phyloP scores from a whole-genome alignment of 2,329 filamentous ascomycete genomes.

The Aspergillus latus region DNA sequence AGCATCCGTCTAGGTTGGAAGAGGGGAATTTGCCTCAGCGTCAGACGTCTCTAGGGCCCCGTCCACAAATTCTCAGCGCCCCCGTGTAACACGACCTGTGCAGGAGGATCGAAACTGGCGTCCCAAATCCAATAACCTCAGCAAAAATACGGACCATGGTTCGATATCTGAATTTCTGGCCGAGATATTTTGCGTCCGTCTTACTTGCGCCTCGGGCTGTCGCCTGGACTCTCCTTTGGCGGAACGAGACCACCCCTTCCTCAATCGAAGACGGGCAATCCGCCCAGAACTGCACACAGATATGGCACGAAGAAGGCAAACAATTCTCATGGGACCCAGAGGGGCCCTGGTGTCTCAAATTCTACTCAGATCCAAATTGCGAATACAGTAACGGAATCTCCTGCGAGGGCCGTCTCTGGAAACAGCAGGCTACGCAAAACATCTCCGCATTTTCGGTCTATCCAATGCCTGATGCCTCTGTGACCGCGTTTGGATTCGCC shows the following conservation, averaged over 20 bases:
- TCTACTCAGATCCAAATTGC: slow-evolving; percentile 15
- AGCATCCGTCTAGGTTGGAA: background rate
- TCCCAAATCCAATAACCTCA: background rate
- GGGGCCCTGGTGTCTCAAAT: slow-evolving; percentile 18
- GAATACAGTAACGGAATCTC: slow-evolving; percentile 2
- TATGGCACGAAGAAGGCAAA: slow-evolving; percentile 17
- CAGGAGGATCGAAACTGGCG: background rate
- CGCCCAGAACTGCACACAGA: slow-evolving; percentile 11
- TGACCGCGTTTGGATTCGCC: slow-evolving; percentile 6
- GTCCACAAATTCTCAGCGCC: background rate
- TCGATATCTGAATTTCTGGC: background rate
- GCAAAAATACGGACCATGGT: slow-evolving; percentile 5
- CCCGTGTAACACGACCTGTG: background rate
- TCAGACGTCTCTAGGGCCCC: background rate
- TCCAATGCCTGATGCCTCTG: slow-evolving; percentile 11
- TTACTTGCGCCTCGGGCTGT: background rate
- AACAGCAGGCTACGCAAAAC: slow-evolving; percentile 6
- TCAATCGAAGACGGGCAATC: slow-evolving; percentile 1
- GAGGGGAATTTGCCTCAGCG: background rate
- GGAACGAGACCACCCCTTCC: slow-evolving; percentile 14
- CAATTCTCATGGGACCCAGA: slow-evolving; percentile 18
- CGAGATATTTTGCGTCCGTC: background rate
- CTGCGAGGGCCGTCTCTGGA: slow-evolving; percentile 16
- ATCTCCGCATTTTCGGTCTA: slow-evolving; percentile 19
- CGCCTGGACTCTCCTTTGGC: slow-evolving; percentile 19